Conservation (phyloP, 257 asterid genomes). For the Oldenlandia corymbosa region DNA sequence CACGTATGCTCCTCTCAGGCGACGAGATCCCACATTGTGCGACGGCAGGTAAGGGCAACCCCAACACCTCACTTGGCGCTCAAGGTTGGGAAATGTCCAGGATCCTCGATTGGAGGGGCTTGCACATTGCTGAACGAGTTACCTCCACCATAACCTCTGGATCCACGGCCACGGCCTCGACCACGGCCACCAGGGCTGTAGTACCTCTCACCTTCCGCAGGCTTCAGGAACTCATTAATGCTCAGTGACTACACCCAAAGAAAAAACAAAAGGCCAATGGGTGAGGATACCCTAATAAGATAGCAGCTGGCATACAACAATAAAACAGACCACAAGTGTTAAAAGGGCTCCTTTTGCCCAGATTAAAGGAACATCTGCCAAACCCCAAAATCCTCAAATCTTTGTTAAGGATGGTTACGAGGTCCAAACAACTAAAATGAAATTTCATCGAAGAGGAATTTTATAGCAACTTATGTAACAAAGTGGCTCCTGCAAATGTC, state of each 20-base stretch:
- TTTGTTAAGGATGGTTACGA: background rate
- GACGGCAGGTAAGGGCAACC: slow-evolving; percentile 10
- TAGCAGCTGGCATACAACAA: too few relatives aligned
- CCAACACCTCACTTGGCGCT: slow-evolving; percentile 61
- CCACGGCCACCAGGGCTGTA: slow-evolving; percentile 55
- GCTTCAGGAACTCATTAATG: slow-evolving; percentile 86
- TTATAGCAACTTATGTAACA: background rate
- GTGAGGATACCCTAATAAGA: too few relatives aligned
- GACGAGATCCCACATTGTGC: background rate
- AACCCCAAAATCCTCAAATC: background rate
- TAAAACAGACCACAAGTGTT: background rate
- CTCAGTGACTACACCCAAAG: slow-evolving; percentile 54
- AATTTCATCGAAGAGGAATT: background rate
- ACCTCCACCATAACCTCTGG: slow-evolving; percentile 48
- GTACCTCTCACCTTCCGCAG: slow-evolving; percentile 71
- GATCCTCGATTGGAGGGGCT: slow-evolving; percentile 69
- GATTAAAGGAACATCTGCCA: background rate
- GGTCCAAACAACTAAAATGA: background rate
- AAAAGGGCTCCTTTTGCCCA: background rate
- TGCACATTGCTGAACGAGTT: slow-evolving; percentile 30
- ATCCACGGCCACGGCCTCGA: slow-evolving; percentile 55
- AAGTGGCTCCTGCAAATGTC: background rate
- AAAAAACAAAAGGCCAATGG: too few relatives aligned
- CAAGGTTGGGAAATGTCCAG: slow-evolving; percentile 69
- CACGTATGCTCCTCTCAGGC: slow-evolving; percentile 14